Conservation (phyloP, 768 basidiomycete genomes). For the Mycena venus region DNA sequence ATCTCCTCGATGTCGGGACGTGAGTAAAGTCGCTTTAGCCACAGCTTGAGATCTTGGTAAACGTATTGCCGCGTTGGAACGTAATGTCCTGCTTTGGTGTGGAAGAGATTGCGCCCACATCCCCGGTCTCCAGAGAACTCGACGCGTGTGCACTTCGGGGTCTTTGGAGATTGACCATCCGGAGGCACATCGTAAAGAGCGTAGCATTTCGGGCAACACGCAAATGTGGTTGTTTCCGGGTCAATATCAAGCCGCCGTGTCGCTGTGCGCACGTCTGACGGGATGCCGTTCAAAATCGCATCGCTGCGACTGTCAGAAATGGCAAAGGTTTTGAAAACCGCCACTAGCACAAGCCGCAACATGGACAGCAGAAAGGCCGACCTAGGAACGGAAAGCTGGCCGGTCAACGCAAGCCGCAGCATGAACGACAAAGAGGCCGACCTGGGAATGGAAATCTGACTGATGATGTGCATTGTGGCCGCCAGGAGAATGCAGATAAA, state of each 20-base stretch:
- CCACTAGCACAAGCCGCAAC: background rate
- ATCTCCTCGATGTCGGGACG: background rate
- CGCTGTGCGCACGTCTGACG: constrained; percentile 1
- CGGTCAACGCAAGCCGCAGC: too few relatives aligned
- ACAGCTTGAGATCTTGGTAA: constrained; percentile 7
- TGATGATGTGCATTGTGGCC: background rate
- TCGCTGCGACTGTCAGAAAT: background rate
- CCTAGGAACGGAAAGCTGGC: too few relatives aligned
- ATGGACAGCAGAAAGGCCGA: background rate
- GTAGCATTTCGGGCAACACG: background rate
- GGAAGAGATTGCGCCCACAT: background rate
- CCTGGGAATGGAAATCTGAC: background rate
- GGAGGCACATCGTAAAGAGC: background rate
- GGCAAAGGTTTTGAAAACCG: background rate
- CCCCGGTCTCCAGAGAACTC: background rate
- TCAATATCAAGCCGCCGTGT: background rate
- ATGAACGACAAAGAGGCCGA: too few relatives aligned
- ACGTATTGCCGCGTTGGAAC: background rate
- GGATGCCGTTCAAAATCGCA: background rate
- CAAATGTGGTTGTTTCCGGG: constrained; percentile 1
- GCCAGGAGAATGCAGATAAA: background rate
- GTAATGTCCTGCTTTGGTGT: background rate
- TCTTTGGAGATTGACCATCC: background rate
- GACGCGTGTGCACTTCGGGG: background rate
- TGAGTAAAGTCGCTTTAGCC: background rate